These are phyloP conservation scores for Astragalus glycyphyllos DNA, from an alignment of 306 rosid species.

Conservation along the genomic window DNA sequence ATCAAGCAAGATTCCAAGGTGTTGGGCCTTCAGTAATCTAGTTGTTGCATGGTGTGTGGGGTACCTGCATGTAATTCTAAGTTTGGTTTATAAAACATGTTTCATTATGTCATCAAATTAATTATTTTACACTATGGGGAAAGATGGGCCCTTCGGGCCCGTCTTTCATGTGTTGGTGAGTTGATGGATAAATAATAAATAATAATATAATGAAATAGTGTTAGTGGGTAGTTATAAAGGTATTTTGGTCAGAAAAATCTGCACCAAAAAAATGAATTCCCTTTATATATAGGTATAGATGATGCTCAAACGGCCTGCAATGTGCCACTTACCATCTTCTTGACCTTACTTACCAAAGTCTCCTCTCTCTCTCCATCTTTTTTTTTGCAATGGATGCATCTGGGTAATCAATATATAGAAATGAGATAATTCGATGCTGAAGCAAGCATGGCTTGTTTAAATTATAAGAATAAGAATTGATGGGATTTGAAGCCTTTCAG, in stretches of 20 bases:
- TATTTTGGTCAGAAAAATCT: too few relatives aligned
- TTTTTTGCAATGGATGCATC: conserved; percentile 15
- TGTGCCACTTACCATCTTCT: conserved; percentile 6
- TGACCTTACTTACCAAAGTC: background rate
- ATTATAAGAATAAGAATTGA: background rate
- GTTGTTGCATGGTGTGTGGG: conserved; percentile 38
- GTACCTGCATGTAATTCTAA: conserved; percentile 37
- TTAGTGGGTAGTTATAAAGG: too few relatives aligned
- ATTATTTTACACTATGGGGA: conserved; percentile 41
- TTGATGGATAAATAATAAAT: too few relatives aligned
- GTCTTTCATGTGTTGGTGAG: too few relatives aligned
- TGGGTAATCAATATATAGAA: background rate
- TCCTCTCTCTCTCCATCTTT: background rate
- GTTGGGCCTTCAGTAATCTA: conserved; percentile 5
- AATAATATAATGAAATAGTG: too few relatives aligned
- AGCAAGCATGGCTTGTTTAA: conserved; percentile 35
- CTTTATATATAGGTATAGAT: too few relatives aligned
- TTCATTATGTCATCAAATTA: conserved; percentile 34
- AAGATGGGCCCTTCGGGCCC: too few relatives aligned
- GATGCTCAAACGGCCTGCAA: conserved; percentile 36
- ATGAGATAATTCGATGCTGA: conserved; percentile 12
- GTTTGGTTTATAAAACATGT: conserved; percentile 41
- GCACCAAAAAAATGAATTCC: too few relatives aligned
- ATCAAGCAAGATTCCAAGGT: conserved; percentile 17
- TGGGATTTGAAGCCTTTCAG: background rate